A percentile compares a stretch with the other conserved stretches of the same genome.
Conservation (phyloP, 805 yeast species). For the Kodamaea laetipori region DNA sequence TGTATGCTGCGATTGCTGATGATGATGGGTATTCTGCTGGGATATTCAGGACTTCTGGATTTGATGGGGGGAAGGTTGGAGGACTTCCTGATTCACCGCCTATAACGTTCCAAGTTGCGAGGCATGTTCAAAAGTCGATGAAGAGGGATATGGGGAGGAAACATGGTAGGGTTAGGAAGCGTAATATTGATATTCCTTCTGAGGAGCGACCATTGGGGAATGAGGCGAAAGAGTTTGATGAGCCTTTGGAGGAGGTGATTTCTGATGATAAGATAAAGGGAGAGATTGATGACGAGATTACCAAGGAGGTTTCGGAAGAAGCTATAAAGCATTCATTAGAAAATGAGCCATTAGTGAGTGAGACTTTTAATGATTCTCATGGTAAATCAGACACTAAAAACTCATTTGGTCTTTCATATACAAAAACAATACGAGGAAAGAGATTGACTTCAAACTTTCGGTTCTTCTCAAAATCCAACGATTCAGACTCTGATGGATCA, state of each 20-base stretch:
- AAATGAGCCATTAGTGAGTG: too few relatives aligned
- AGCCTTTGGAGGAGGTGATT: too few relatives aligned
- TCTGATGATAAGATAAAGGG: too few relatives aligned
- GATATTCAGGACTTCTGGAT: not conserved
- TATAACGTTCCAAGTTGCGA: conserved; percentile 28
- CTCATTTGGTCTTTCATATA: conserved; percentile 12
- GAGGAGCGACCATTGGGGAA: too few relatives aligned
- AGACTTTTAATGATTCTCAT: too few relatives aligned
- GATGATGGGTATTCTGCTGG: conserved; percentile 22
- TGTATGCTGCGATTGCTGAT: conserved; percentile 27
- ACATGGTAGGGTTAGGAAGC: not conserved
- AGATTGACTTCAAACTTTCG: conserved; percentile 10
- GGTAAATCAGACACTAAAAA: too few relatives aligned
- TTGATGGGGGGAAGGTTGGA: conserved; percentile 1
- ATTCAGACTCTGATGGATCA: conserved; percentile 18
- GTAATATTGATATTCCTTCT: too few relatives aligned
- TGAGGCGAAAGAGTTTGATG: too few relatives aligned
- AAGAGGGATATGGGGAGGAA: conserved; percentile 5
- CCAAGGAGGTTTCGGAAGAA: too few relatives aligned
- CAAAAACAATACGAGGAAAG: conserved; percentile 16
- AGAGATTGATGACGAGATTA: too few relatives aligned
- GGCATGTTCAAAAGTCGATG: conserved; percentile 23
- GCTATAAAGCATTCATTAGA: too few relatives aligned
- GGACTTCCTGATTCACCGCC: conserved; percentile 33
- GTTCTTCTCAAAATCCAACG: conserved; percentile 14